Conservation (phyloP, 192 early-diverging fungal genomes). For the Dispira simplex region DNA sequence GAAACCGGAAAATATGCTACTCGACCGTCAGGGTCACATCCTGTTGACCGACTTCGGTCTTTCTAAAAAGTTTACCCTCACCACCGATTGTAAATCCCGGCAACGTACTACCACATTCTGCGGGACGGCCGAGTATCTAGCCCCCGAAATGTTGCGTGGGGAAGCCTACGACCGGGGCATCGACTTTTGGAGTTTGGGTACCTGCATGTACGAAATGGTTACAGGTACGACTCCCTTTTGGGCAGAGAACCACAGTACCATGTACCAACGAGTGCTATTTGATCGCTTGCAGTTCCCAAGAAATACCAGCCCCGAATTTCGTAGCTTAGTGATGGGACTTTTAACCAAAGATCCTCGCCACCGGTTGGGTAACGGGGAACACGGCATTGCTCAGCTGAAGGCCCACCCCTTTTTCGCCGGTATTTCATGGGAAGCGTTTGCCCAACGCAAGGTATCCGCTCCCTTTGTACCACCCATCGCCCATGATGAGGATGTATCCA, state of each 20-base stretch:
- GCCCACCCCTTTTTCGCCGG: constrained; percentile 53
- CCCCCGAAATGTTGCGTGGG: constrained; percentile 33
- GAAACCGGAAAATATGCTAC: constrained; percentile 59
- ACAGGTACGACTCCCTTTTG: constrained; percentile 30
- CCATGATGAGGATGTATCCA: constrained; percentile 32
- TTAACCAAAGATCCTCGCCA: constrained; percentile 34
- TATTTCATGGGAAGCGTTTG: constrained; percentile 60
- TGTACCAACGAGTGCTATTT: constrained; percentile 40
- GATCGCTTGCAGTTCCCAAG: constrained; percentile 33
- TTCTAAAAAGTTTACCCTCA: constrained; percentile 42
- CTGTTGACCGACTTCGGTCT: constrained; percentile 91
- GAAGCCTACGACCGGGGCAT: constrained; percentile 12
- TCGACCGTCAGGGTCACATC: constrained; percentile 63
- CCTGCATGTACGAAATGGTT: constrained; percentile 5
- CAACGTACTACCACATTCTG: constrained; percentile 46
- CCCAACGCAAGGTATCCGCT: constrained; percentile 35
- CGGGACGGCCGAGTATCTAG: constrained; percentile 68
- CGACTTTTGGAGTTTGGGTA: constrained; percentile 13
- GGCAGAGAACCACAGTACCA: constrained; percentile 35
- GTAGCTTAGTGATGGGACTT: constrained; percentile 28
- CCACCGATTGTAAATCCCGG: neutral
- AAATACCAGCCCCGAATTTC: constrained; percentile 25
- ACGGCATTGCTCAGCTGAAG: constrained; percentile 49
- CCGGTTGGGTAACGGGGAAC: constrained; percentile 45
- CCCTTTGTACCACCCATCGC: constrained; percentile 49